phyloP scores from a whole-genome alignment of 2,329 filamentous ascomycete genomes.

The Aspergillus jensenii region DNA sequence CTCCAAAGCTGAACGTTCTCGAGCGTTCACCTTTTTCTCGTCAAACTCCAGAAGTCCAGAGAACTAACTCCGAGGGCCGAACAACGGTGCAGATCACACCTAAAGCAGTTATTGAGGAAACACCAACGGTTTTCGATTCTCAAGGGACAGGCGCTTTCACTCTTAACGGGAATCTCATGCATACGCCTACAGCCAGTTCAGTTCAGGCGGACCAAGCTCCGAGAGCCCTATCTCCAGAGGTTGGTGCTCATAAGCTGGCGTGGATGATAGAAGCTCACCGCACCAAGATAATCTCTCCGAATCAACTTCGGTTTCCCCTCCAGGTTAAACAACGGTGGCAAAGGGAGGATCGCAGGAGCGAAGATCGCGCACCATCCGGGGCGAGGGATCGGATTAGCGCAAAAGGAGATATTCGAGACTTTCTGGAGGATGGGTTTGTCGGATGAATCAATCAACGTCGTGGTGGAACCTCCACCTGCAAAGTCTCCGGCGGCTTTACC shows the following conservation, averaged over 20 bases:
- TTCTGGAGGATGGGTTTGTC: conserved; percentile 3
- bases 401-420: not conserved
- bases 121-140: not conserved
- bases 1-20: not conserved
- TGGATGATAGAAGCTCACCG: not conserved
- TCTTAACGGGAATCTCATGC: conserved; percentile 1
- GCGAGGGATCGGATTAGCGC: not conserved
- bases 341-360: not conserved
- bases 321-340: conserved; percentile 4
- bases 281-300: not conserved
- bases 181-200: not conserved
- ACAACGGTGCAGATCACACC: not conserved
- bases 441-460: conserved; percentile 11
- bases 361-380: not conserved
- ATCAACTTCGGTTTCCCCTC: not conserved
- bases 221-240: not conserved
- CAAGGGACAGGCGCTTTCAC: not conserved
- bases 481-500: conserved; percentile 32
- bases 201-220: not conserved
- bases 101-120: not conserved
- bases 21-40: not conserved
- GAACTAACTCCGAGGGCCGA: not conserved
- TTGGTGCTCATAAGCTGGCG: not conserved
- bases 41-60: not conserved
- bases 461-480: conserved; percentile 21